These are phyloP conservation scores for Sporothrix euskadiensis DNA, from an alignment of 2,329 filamentous ascomycete species.

Conservation along the genomic window DNA sequence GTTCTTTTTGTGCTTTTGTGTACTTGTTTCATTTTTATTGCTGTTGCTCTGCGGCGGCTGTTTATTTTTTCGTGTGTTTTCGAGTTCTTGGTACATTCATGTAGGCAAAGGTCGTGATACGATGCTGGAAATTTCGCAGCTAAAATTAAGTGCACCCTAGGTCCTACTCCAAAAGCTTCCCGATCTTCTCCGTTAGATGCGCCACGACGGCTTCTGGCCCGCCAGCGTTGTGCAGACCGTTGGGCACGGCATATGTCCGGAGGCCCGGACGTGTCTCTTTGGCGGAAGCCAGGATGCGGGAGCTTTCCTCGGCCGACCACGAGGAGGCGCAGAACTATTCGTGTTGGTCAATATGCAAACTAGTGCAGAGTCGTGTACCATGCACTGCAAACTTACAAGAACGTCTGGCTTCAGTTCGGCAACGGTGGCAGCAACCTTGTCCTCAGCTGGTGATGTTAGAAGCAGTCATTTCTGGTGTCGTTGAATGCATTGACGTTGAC, in stretches of 20 bases:
- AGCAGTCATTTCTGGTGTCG: background rate
- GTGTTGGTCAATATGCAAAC: background rate
- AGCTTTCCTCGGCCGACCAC: constrained; percentile 24
- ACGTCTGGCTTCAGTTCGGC: constrained; percentile 23
- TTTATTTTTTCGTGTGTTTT: too few species aligned
- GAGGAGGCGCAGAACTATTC: constrained; percentile 26
- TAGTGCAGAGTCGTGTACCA: background rate
- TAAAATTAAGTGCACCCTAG: background rate
- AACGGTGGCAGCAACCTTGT: constrained; percentile 1
- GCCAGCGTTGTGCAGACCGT: constrained; percentile 21
- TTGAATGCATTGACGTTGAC: background rate
- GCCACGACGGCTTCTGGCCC: constrained; percentile 21
- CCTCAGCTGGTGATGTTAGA: constrained; percentile 12
- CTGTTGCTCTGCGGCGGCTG: too few species aligned
- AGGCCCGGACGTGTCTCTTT: constrained; percentile 6
- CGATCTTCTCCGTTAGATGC: constrained; percentile 18
- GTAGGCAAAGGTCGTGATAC: too few species aligned
- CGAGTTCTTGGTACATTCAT: too few species aligned
- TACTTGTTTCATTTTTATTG: background rate
- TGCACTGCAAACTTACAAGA: constrained; percentile 4
- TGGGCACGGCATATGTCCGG: constrained; percentile 20
- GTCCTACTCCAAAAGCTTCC: background rate
- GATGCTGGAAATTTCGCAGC: background rate
- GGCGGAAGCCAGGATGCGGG: constrained; percentile 14
- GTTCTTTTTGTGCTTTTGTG: too few species aligned